Evolutionary conservation across 2,329 filamentous ascomycete species (phyloP), one percentile per base, ranked within the genome.

Genomic region (Clarireedia hainanense): DNA sequence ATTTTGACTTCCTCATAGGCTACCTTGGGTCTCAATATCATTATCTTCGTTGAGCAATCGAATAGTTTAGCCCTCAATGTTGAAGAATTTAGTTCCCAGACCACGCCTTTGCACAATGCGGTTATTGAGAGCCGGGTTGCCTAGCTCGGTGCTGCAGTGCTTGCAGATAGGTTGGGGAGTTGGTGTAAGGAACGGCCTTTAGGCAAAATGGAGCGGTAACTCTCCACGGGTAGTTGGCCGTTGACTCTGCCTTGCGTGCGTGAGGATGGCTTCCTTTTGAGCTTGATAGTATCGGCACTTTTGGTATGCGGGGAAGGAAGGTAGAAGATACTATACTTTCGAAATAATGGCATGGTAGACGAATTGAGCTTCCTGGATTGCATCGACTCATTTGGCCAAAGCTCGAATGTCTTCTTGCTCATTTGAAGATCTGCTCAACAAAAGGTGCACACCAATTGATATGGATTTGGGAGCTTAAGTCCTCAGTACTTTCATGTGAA

Each of bases 81-180:
- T 70, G 64, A 79, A 79, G 43, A 78, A 62, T 60, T 78, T 78
- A 68, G 79, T 76, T 10, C 66, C 72, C 43, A 78, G 73, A 24
- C 74, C 76, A 40, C 75, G 70, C 4, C 74, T 75, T 51, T 74
- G 71, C 0, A 75, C 69, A 24, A 73, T 72, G 26, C 69, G 70
- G 52, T 76, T 70, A 61, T 74, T 69, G 17, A 74, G 63, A 12
- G 69, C 69, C 49, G 70, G 70, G 55, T 72, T 69, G 42, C 70
- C 67, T 14, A 69, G 69, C 59, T 73, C 71, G 14, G 64, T 70
- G 53, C 67, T 71, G 59, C 74, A 74, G 26, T 70, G 68, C 58
- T 67, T 69, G 12, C 65, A 65, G 14, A 69, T 65, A 10, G 67
- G 68, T 55, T 69, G 73, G 43, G 69, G 64, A 10, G 27, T 54